A percentile compares a stretch with the other conserved stretches of the same genome.
These are phyloP conservation scores for Mycosphaerella arachidis DNA, from an alignment of 2,329 filamentous ascomycete genomes.

Conservation along the genomic window DNA sequence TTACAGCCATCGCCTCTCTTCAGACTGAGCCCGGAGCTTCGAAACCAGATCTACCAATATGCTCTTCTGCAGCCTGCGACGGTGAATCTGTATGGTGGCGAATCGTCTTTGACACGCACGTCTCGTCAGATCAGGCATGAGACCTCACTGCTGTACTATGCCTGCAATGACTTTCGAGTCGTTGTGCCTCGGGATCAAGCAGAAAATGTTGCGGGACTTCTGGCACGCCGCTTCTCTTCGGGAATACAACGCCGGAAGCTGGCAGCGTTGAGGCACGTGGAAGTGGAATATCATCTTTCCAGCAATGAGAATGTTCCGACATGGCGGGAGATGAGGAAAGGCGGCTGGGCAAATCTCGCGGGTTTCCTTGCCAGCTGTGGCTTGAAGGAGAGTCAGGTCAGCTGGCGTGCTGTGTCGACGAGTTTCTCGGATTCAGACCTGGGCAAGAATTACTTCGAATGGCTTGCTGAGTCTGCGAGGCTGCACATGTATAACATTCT, in stretches of 20 bases:
- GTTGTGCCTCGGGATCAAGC: conserved; percentile 3
- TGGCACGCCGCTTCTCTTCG: not conserved
- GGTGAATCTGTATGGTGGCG: not conserved
- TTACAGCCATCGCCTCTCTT: conserved; percentile 8
- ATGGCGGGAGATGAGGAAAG: not conserved
- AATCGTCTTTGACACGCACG: conserved; percentile 8
- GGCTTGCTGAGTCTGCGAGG: conserved; percentile 12
- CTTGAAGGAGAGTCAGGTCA: conserved; percentile 5
- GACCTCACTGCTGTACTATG: conserved; percentile 18
- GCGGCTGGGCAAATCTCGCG: conserved; percentile 5
- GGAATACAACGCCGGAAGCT: not conserved
- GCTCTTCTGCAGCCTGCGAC: not conserved
- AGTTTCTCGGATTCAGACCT: conserved; percentile 4
- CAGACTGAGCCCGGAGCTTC: conserved; percentile 10
- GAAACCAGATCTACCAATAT: conserved; percentile 15
- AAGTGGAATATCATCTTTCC: conserved; percentile 8
- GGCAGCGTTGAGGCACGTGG: not conserved
- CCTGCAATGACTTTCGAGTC: conserved; percentile 22
- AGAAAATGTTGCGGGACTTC: not conserved
- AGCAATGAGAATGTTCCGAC: conserved; percentile 8
- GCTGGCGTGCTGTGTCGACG: conserved; percentile 6
- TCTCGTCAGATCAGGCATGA: conserved; percentile 20
- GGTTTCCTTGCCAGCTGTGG: conserved; percentile 2
- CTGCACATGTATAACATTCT: conserved; percentile 3
- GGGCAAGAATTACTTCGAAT: conserved; percentile 11